Conservation (phyloP, 352 stramenopile genomes). For the Globisporangium viniferum region DNA sequence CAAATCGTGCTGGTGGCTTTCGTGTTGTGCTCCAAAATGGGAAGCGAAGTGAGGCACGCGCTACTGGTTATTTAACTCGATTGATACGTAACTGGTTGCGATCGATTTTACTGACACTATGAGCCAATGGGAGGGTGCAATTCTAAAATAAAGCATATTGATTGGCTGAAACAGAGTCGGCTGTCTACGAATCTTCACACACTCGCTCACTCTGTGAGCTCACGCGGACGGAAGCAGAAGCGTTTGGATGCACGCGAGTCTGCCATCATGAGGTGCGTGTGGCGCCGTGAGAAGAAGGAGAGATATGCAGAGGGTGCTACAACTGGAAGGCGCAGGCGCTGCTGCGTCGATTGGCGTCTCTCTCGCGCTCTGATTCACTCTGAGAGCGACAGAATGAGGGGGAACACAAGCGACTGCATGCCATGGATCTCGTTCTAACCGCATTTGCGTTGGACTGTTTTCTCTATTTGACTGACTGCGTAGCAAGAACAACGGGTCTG, state of each 20-base stretch:
- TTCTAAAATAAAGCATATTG: not conserved
- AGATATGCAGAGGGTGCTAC: not conserved
- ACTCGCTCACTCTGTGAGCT: conserved; percentile 5
- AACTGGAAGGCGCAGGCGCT: not conserved
- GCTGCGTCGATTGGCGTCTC: not conserved
- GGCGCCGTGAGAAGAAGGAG: not conserved
- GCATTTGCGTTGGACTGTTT: no score
- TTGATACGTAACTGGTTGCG: not conserved
- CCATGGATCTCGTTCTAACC: not conserved
- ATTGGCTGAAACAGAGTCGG: not conserved
- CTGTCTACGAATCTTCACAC: conserved; percentile 13
- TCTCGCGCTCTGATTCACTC: not conserved
- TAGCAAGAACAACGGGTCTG: conserved; percentile 19
- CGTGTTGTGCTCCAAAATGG: conserved; percentile 4
- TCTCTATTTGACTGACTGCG: not conserved
- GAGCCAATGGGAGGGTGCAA: not conserved
- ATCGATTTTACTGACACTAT: not conserved
- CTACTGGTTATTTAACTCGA: not conserved
- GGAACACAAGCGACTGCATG: not conserved
- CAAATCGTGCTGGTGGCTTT: conserved; percentile 12
- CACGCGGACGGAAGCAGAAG: conserved; percentile 8
- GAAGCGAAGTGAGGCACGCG: not conserved
- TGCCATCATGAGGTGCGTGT: conserved; percentile 43
- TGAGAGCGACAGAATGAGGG: not conserved
- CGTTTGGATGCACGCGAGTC: conserved; percentile 15